Evolutionary conservation across 1,284 basidiomycete species (phyloP).

Genomic region (Binderoboletus segoi): DNA sequence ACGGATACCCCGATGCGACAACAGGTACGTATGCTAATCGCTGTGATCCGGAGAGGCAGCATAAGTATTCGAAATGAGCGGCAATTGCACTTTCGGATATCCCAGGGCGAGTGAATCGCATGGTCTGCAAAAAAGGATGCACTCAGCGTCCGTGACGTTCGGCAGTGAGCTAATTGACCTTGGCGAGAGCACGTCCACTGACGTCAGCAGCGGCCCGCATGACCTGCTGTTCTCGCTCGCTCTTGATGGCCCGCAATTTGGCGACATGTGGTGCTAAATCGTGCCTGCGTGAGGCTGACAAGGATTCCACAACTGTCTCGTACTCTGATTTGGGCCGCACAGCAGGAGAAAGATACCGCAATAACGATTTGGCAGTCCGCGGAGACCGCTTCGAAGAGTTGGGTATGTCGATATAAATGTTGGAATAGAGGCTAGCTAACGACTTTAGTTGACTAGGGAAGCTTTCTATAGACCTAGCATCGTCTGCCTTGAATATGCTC

Average conservation of each 20-base stretch:
- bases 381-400: slow-evolving; percentile 30
- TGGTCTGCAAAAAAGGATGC: slow-evolving; percentile 54
- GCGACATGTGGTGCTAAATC: slow-evolving; percentile 64
- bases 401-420: slow-evolving; percentile 46
- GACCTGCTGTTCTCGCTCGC: slow-evolving; percentile 63
- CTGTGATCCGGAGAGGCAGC: slow-evolving; percentile 77
- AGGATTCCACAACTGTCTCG: slow-evolving; percentile 54
- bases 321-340: slow-evolving; percentile 45
- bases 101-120: slow-evolving; percentile 78
- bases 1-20: slow-evolving; percentile 82
- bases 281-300: slow-evolving; percentile 50
- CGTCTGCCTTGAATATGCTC: slow-evolving; percentile 74
- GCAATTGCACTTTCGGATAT: slow-evolving; percentile 75
- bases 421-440: slow-evolving; percentile 39
- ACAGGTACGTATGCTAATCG: slow-evolving; percentile 93
- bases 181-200: slow-evolving; percentile 75
- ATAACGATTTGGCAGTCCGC: slow-evolving; percentile 46
- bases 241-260: slow-evolving; percentile 70
- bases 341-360: slow-evolving; percentile 50
- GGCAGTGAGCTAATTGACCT: slow-evolving; percentile 46
- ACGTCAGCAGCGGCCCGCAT: slow-evolving; percentile 80
- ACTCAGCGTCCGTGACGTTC: not conserved
- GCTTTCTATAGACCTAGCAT: slow-evolving; percentile 58
- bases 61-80: slow-evolving; percentile 89
- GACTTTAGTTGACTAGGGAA: slow-evolving; percentile 57